These are phyloP conservation scores for Malassezia yamatoensis DNA, from an alignment of 1,284 basidiomycete species.

Conservation along the genomic window DNA sequence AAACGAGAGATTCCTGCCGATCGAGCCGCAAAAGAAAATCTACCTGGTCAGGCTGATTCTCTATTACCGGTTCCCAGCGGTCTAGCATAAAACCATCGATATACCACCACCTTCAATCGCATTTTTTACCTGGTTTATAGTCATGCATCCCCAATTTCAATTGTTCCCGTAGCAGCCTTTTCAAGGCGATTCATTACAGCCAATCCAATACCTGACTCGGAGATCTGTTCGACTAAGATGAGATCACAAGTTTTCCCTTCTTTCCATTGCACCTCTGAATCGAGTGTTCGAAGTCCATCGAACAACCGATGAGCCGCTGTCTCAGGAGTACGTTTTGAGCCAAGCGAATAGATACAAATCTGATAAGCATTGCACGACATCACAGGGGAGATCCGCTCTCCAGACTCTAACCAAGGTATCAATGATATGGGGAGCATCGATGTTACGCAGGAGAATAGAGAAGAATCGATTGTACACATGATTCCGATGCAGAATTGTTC, in stretches of 20 bases:
- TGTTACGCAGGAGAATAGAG: background rate
- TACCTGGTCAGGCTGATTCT: no score
- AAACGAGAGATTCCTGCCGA: background rate
- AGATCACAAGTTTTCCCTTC: conserved; percentile 58
- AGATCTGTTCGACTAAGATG: conserved; percentile 78
- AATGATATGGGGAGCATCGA: background rate
- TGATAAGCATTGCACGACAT: background rate
- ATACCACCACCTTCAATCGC: background rate
- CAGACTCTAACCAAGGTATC: background rate
- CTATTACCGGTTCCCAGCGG: background rate
- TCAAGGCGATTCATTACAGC: conserved; percentile 96
- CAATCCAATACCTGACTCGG: conserved; percentile 71
- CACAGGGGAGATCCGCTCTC: conserved; percentile 4
- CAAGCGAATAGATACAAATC: conserved; percentile 18
- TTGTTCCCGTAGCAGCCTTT: conserved; percentile 62
- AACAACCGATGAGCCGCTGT: conserved; percentile 73
- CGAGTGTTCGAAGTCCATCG: conserved; percentile 73
- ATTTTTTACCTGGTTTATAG: background rate
- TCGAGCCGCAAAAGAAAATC: background rate
- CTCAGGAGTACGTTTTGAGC: conserved; percentile 50
- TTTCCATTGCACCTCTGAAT: conserved; percentile 49
- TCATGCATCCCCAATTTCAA: background rate
- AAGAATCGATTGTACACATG: conserved; percentile 25
- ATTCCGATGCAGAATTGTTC: conserved; percentile 19
- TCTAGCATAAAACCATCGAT: background rate